Conservation (phyloP, 169 alveolate genomes). For the Eimeria falciformis region DNA sequence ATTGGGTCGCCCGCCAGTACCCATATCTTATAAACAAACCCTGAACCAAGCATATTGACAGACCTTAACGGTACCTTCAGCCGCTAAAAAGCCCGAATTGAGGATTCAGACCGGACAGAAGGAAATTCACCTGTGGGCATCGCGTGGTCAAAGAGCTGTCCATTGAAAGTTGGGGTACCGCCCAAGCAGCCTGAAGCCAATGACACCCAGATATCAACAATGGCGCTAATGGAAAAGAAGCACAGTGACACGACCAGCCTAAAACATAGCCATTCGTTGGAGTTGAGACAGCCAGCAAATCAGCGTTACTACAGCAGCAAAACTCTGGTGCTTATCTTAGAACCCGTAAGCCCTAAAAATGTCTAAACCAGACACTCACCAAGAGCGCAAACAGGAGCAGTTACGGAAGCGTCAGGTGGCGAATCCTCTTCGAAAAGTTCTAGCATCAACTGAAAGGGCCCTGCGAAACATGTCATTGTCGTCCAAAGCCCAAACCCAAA, state of each 20-base stretch:
- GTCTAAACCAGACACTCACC: neutral
- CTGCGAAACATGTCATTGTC: neutral
- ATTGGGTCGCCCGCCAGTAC: conserved; percentile 73
- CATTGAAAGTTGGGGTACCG: conserved; percentile 68
- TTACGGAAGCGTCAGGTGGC: conserved; percentile 45
- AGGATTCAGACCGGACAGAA: neutral
- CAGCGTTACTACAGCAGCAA: neutral
- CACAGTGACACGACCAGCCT: too few relatives aligned
- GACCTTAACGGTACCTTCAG: neutral
- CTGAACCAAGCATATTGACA: neutral
- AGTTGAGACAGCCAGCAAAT: too few relatives aligned
- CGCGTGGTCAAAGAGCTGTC: conserved; percentile 76
- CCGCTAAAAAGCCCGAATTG: neutral
- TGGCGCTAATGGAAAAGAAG: too few relatives aligned
- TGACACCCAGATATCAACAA: too few relatives aligned
- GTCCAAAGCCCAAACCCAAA: too few relatives aligned
- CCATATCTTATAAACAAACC: conserved; percentile 61
- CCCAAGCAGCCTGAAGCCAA: conserved; percentile 51
- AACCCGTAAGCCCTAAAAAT: neutral
- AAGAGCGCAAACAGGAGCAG: conserved; percentile 56
- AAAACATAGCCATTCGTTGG: too few relatives aligned
- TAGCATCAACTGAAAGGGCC: conserved; percentile 68
- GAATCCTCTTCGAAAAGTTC: conserved; percentile 71
- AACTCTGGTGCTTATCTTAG: neutral
- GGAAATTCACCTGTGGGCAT: conserved; percentile 73